A percentile compares a stretch with the other conserved stretches of the same genome.
These are phyloP conservation scores for Hypoxylon sp. DNA, from an alignment of 2,329 filamentous ascomycete genomes.

Conservation along the genomic window DNA sequence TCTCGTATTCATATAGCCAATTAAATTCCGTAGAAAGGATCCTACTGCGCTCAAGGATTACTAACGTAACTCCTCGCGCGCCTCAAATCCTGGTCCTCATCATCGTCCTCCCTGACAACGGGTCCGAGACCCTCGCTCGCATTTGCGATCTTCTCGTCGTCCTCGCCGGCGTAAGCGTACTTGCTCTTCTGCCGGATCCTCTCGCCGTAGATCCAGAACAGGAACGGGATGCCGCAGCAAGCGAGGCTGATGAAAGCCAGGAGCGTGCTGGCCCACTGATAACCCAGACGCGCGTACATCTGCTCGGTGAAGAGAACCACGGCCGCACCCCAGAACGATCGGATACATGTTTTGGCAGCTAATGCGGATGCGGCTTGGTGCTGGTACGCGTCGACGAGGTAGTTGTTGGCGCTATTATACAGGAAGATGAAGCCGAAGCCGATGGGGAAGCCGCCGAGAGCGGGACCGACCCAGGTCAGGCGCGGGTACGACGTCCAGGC, in stretches of 20 bases:
- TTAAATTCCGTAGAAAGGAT: background rate
- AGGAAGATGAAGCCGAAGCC: conserved; percentile 88
- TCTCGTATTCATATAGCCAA: background rate
- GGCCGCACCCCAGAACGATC: conserved; percentile 83
- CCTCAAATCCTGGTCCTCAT: conserved; percentile 58
- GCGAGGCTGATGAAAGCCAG: conserved; percentile 81
- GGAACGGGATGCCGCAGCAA: conserved; percentile 85
- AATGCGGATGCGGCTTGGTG: conserved; percentile 84
- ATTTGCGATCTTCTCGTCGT: conserved; percentile 57
- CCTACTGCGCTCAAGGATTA: conserved; percentile 57
- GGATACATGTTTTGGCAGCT: conserved; percentile 84
- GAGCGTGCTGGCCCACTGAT: conserved; percentile 82
- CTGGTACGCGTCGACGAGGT: conserved; percentile 75
- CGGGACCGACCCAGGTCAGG: conserved; percentile 79
- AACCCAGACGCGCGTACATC: conserved; percentile 80
- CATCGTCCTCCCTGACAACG: conserved; percentile 54
- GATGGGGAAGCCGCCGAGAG: conserved; percentile 78
- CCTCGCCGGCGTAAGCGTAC: conserved; percentile 79
- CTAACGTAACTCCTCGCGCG: conserved; percentile 63
- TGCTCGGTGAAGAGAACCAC: conserved; percentile 85
- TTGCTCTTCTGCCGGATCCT: conserved; percentile 77
- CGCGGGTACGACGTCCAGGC: conserved; percentile 74
- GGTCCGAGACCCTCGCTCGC: conserved; percentile 52
- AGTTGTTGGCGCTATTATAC: conserved; percentile 84
- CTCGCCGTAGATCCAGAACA: conserved; percentile 85